phyloP scores from a whole-genome alignment of 495 filamentous ascomycete species.

The Friedmanniomyces simplex region DNA sequence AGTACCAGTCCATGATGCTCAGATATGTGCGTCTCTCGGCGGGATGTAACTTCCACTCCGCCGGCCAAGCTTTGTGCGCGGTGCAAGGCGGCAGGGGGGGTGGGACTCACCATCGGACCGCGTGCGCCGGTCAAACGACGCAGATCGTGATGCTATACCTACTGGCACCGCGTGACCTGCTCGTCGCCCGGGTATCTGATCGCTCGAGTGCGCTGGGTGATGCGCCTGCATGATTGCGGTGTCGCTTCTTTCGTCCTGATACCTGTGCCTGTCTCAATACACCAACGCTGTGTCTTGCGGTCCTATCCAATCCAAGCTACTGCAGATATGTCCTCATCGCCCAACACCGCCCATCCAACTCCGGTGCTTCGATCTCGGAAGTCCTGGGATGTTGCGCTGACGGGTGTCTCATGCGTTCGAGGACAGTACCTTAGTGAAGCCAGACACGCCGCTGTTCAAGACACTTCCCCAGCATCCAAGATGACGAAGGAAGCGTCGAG shows the following conservation, averaged over 20 bases:
- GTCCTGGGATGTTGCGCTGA: no score
- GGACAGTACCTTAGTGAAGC: no score
- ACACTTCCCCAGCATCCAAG: no score
- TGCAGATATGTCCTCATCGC: no score
- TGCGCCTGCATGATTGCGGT: constrained; percentile 4
- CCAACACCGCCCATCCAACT: no score
- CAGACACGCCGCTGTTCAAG: no score
- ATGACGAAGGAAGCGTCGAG: no score
- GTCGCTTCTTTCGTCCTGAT: not conserved
- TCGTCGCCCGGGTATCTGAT: not conserved
- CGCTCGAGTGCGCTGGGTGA: constrained; percentile 7
- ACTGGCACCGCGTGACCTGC: not conserved
- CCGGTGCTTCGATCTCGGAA: no score
- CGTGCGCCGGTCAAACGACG: constrained; percentile 15
- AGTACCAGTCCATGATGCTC: constrained; percentile 2
- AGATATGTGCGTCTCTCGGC: not conserved
- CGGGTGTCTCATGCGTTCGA: no score
- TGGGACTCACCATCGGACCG: constrained; percentile 17
- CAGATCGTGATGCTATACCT: constrained; percentile 10
- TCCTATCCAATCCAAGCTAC: no score
- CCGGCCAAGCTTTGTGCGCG: not conserved
- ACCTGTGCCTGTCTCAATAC: no score
- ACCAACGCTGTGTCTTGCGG: no score
- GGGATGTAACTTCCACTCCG: not conserved
- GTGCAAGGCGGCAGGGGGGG: not conserved